A percentile compares a stretch with the other conserved stretches of the same genome.
Conservation (phyloP, 2,329 filamentous ascomycete species). For the Colletotrichum sojae region DNA sequence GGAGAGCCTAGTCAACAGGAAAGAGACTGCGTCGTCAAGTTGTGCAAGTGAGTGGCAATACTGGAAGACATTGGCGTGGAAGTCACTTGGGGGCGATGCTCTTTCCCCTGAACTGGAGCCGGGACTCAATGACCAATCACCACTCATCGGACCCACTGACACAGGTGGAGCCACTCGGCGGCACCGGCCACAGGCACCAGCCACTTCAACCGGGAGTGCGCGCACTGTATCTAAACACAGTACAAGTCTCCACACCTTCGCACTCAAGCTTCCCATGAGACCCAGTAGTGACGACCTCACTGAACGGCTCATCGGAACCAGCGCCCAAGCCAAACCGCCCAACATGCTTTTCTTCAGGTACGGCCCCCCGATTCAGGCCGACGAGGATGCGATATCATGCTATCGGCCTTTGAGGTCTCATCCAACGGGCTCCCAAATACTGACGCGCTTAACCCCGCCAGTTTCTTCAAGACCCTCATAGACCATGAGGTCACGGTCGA, state of each 20-base stretch:
- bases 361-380: conserved; percentile 25
- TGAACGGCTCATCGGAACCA: conserved; percentile 33
- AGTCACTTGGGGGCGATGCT: neutral
- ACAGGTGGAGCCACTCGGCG: conserved; percentile 3
- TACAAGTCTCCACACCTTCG: conserved; percentile 20
- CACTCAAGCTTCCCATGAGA: conserved; percentile 18
- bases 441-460: conserved; percentile 52
- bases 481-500: conserved; percentile 98
- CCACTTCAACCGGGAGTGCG: neutral
- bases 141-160: neutral
- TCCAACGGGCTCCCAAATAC: neutral
- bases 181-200: conserved; percentile 5
- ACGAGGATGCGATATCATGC: neutral
- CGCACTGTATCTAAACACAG: conserved; percentile 19
- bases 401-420: neutral
- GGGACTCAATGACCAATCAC: conserved; percentile 24
- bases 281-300: conserved; percentile 28
- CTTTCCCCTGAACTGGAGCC: conserved; percentile 12
- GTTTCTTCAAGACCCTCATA: conserved; percentile 99
- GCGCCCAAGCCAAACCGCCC: conserved; percentile 36
- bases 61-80: neutral
- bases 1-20: neutral
- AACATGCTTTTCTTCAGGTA: conserved; percentile 64
- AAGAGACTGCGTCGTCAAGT: neutral
- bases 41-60: conserved; percentile 9